phyloP scores from a whole-genome alignment of 208 protist genomes.

The Phytomonas sp. region DNA sequence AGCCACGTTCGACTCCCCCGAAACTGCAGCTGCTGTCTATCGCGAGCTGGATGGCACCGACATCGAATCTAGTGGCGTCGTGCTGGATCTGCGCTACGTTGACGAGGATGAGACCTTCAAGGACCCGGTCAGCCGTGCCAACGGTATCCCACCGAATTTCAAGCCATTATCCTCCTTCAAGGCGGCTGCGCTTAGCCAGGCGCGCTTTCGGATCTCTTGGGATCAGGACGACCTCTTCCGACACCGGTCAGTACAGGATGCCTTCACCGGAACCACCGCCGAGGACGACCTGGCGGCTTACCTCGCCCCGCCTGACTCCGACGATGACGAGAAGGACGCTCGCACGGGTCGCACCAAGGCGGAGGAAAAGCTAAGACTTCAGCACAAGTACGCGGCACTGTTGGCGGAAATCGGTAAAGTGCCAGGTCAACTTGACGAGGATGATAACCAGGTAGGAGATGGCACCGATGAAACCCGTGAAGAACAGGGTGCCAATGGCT shows the following conservation, averaged over 20 bases:
- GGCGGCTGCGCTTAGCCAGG: conserved; percentile 77
- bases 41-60: conserved; percentile 93
- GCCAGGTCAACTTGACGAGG: conserved; percentile 15
- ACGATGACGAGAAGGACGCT: conserved; percentile 33
- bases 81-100: conserved; percentile 95
- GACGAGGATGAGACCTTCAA: conserved; percentile 91
- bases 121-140: conserved; percentile 43
- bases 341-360: conserved; percentile 9
- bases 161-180: conserved; percentile 74
- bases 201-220: conserved; percentile 88
- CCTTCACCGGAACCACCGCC: conserved; percentile 77
- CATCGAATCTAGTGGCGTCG: conserved; percentile 91
- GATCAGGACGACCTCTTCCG: conserved; percentile 87
- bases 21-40: conserved; percentile 91
- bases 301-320: conserved; percentile 77
- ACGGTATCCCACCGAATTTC: conserved; percentile 74
- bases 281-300: conserved; percentile 87
- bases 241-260: conserved; percentile 72
- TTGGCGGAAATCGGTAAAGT: conserved; percentile 77
- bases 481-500: conserved; percentile 10
- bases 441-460: background rate
- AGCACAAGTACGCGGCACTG: conserved; percentile 75
- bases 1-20: conserved; percentile 89
- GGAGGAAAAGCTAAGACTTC: conserved; percentile 48
- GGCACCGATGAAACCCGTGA: background rate